Evolutionary conservation across 768 basidiomycete species (phyloP).

Genomic region (Lactarius sanguifluus): DNA sequence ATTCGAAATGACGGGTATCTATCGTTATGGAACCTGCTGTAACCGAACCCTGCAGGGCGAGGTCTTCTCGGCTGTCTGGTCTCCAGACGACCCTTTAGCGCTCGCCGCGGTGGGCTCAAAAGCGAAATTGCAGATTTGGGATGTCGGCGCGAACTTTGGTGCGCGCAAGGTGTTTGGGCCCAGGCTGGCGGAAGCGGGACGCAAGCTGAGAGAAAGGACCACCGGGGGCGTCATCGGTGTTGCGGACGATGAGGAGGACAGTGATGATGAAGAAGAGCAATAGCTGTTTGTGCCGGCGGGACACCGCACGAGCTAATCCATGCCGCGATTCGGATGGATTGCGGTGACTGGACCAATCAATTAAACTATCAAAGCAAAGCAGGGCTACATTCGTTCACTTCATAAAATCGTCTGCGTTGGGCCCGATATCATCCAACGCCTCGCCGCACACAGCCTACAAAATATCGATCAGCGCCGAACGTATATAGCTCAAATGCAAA

Average conservation of each 20-base stretch:
- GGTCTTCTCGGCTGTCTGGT: conserved; percentile 89
- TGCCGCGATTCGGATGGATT: conserved; percentile 5
- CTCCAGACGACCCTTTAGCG: conserved; percentile 92
- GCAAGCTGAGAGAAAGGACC: conserved; percentile 60
- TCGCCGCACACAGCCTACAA: conserved; percentile 44
- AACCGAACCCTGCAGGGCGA: conserved; percentile 66
- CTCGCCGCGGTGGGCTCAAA: conserved; percentile 93
- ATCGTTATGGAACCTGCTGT: no score
- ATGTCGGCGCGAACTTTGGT: conserved; percentile 80
- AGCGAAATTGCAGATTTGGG: conserved; percentile 95
- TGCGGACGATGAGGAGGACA: conserved; percentile 66
- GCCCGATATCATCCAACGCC: conserved; percentile 83
- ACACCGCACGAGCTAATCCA: not conserved
- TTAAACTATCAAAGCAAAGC: conserved; percentile 12
- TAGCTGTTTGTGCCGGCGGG: conserved; percentile 14
- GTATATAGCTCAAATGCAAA: conserved; percentile 11
- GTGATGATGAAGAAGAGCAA: conserved; percentile 43
- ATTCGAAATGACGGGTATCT: no score
- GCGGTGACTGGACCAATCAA: conserved; percentile 14
- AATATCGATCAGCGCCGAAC: not conserved
- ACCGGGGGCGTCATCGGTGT: conserved; percentile 71
- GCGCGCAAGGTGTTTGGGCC: conserved; percentile 80
- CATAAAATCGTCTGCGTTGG: conserved; percentile 86
- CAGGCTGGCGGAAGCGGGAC: conserved; percentile 74
- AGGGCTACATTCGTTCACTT: conserved; percentile 30